phyloP scores from a whole-genome alignment of 2,329 filamentous ascomycete species.

The Trichoderma polysporum region DNA sequence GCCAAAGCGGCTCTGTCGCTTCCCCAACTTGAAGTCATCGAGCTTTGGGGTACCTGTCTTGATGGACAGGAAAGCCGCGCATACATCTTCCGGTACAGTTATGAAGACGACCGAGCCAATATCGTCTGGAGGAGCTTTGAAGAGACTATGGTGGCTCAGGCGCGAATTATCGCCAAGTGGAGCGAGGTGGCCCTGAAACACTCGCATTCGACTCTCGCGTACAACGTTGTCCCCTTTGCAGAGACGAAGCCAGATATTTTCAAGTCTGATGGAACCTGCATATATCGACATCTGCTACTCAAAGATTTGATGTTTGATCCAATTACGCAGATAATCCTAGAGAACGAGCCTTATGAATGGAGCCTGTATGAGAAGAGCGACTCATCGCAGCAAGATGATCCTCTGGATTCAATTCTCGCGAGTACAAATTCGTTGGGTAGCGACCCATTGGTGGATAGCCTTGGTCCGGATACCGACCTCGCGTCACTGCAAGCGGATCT shows the following conservation, averaged over 20 bases:
- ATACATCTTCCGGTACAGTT: constrained; percentile 10
- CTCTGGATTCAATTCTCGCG: not conserved
- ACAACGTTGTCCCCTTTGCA: not conserved
- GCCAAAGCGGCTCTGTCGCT: constrained; percentile 9
- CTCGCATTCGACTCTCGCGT: not conserved
- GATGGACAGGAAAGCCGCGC: not conserved
- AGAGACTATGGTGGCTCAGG: not conserved
- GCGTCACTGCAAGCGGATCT: not conserved
- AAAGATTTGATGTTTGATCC: constrained; percentile 13
- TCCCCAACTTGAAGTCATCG: constrained; percentile 7
- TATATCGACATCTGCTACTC: constrained; percentile 1
- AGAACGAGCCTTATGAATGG: not conserved
- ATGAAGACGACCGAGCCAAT: not conserved
- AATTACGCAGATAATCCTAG: constrained; percentile 3
- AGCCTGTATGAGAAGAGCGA: not conserved
- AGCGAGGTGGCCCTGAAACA: constrained; percentile 1
- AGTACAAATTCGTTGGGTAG: not conserved
- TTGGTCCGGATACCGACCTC: not conserved
- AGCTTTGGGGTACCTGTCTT: constrained; percentile 6
- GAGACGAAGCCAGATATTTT: not conserved
- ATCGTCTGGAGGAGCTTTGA: constrained; percentile 4
- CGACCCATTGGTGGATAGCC: not conserved
- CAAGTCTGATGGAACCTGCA: not conserved
- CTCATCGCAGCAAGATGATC: not conserved
- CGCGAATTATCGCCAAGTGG: not conserved